Evolutionary conservation across 1,284 basidiomycete genomes (phyloP).

Genomic region (Cryptococcus sp.): DNA sequence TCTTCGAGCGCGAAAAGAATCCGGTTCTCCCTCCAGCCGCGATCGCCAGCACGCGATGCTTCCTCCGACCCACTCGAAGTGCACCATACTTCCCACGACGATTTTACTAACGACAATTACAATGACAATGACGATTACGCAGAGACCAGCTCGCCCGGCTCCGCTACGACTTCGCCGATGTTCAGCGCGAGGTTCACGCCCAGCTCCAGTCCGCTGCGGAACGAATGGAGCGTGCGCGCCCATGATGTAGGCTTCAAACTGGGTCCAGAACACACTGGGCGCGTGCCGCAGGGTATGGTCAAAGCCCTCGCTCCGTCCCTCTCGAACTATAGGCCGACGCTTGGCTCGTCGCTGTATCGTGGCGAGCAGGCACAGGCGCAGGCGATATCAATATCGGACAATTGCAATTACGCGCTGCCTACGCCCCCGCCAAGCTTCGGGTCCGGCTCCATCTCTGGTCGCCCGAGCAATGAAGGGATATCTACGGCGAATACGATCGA

Average conservation of each 20-base stretch:
- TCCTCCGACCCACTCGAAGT: slow-evolving; percentile 12
- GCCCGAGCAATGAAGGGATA: background rate
- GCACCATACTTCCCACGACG: slow-evolving; percentile 9
- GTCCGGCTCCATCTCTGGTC: slow-evolving; percentile 1
- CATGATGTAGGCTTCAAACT: slow-evolving; percentile 27
- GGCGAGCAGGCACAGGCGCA: background rate
- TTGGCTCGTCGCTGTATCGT: slow-evolving; percentile 13
- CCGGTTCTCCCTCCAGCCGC: slow-evolving; percentile 25
- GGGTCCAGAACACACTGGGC: slow-evolving; percentile 29
- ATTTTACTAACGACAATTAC: slow-evolving; percentile 2
- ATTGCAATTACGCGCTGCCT: slow-evolving; percentile 16
- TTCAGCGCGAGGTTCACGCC: background rate
- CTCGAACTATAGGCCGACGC: slow-evolving; percentile 5
- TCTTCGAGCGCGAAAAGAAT: slow-evolving; percentile 20
- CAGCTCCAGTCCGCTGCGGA: slow-evolving; percentile 16
- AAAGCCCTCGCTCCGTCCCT: slow-evolving; percentile 16
- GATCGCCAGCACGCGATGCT: slow-evolving; percentile 16
- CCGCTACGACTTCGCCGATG: slow-evolving; percentile 2
- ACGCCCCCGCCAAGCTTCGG: slow-evolving; percentile 27
- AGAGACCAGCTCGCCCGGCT: slow-evolving; percentile 3
- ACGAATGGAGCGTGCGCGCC: slow-evolving; percentile 27
- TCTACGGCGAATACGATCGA: slow-evolving; percentile 2
- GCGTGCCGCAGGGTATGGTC: slow-evolving; percentile 22
- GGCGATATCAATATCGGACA: background rate
- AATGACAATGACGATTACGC: background rate